Evolutionary conservation across 1,284 basidiomycete species (phyloP), one percentile per base, ranked within the genome.

Genomic region (Neolentinus lepideus): DNA sequence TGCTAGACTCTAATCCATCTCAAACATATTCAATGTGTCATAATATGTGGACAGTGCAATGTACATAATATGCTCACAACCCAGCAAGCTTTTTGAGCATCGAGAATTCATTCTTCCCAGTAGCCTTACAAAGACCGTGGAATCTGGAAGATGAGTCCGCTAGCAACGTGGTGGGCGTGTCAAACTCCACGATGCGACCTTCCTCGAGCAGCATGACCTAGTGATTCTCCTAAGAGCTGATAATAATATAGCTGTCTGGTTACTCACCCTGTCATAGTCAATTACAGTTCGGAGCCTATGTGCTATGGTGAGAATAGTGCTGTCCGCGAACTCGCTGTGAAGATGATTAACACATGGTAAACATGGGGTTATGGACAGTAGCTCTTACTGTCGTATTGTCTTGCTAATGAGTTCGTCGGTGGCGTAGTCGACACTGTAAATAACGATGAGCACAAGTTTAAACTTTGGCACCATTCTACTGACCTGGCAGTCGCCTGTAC

Each of bases 161-260:
- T 24, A 97, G 76, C 47, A 96, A 75, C 11, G 73, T 75, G 6
- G 75, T 75, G 0, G 94, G 93, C 53, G 81, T 83, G 64, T 90
- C 92, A 63, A 87, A 94, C 66, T 96, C 93, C 2, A 84, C 76
- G 54, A 97, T 92, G 2, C 78, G 79, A 6, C 92, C 91, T 67
- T 92, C 82, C 58, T 94, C 92, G n/a, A 94, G 81, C 38, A 94
- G 76, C 83, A 95, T 91, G 45, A 91, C 83, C 87, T 90, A 54
- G 21, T 31, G 31, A 46, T 48, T 46, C 48, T 27, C 53, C 51
- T 52, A 33, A 54, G 57, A 29, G 48, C 26, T 29, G n/a, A 33
- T 50, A 60, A 52, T 19, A 12, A 35, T 53, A 22, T 21, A 10
- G 29, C 24, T 19, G 57, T 48, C 50, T 54, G 46, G 12, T 19